Evolutionary conservation across 1,284 basidiomycete genomes (phyloP).

Genomic region (Tilletia setariae): DNA sequence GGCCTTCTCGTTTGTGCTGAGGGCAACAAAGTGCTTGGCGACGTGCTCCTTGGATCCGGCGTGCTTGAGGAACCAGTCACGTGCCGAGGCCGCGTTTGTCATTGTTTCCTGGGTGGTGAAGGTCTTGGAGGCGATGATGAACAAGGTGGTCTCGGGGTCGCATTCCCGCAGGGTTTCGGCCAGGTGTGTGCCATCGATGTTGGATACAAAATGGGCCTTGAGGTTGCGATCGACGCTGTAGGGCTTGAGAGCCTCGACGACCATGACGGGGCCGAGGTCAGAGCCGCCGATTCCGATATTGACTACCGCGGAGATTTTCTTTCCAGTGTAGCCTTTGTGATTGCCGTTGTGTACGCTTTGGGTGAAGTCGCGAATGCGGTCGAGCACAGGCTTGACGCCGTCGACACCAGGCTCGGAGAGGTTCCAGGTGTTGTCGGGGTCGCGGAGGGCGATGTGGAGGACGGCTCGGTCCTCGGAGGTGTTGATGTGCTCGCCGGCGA

Average conservation of each 20-base stretch:
- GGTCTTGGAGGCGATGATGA: conserved; percentile 97
- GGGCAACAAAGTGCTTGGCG: conserved; percentile 97
- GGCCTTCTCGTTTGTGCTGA: conserved; percentile 91
- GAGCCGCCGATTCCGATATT: conserved; percentile 99
- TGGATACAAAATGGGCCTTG: conserved; percentile 84
- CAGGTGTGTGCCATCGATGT: conserved; percentile 97
- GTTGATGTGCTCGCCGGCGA: conserved; percentile 93
- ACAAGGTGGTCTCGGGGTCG: conserved; percentile 88
- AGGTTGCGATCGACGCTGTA: conserved; percentile 82
- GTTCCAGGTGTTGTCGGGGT: conserved; percentile 65
- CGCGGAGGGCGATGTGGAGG: conserved; percentile 87
- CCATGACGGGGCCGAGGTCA: conserved; percentile 97
- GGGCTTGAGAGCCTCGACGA: conserved; percentile 90
- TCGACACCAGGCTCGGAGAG: conserved; percentile 76
- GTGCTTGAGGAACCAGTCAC: conserved; percentile 82
- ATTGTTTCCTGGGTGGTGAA: conserved; percentile 99
- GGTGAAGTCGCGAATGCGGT: conserved; percentile 87
- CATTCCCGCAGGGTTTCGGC: conserved; percentile 79
- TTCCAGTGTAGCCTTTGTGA: conserved; percentile 97
- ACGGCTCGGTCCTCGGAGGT: conserved; percentile 95
- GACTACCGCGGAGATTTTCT: conserved; percentile 87
- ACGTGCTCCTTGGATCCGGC: conserved; percentile 75
- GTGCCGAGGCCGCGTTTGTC: conserved; percentile 90
- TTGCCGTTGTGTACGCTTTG: conserved; percentile 77
- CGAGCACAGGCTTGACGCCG: conserved; percentile 77